These are phyloP conservation scores for Penicillium ochrochloron DNA, from an alignment of 495 filamentous ascomycete genomes.

Conservation along the genomic window DNA sequence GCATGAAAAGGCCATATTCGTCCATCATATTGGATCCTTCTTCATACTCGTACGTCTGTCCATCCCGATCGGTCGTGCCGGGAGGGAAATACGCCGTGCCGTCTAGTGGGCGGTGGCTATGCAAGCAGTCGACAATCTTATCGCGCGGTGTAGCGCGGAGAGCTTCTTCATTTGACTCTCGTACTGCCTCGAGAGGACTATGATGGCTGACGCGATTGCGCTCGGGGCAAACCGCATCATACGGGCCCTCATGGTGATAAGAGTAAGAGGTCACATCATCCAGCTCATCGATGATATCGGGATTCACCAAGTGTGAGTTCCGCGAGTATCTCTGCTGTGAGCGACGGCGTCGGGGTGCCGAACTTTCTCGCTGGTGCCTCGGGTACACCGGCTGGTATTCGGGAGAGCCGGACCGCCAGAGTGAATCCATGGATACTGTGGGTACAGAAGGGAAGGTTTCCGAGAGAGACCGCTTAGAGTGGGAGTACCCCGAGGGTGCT, in stretches of 20 bases:
- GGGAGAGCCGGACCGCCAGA: constrained; percentile 36
- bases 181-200: constrained; percentile 79
- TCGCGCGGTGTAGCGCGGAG: constrained; percentile 82
- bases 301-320: constrained; percentile 64
- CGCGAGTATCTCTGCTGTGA: constrained; percentile 52
- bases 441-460: constrained; percentile 34
- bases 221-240: constrained; percentile 78
- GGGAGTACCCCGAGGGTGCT: constrained; percentile 25
- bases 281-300: constrained; percentile 82
- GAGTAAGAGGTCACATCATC: constrained; percentile 62
- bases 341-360: constrained; percentile 23
- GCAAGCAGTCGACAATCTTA: constrained; percentile 74
- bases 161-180: constrained; percentile 73
- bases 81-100: constrained; percentile 79
- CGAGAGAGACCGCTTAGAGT: constrained; percentile 33
- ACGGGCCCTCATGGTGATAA: constrained; percentile 94
- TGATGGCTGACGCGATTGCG: constrained; percentile 65
- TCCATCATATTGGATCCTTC: constrained; percentile 86
- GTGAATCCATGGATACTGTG: constrained; percentile 16
- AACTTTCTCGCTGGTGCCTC: constrained; percentile 26
- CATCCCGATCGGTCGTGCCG: constrained; percentile 66
- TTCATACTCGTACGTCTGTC: constrained; percentile 74
- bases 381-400: constrained; percentile 42
- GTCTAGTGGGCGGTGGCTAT: constrained; percentile 80
- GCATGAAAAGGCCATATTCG: constrained; percentile 56